phyloP scores from a whole-genome alignment of 108 stramenopile genomes.

The Heterococcus sp. region DNA sequence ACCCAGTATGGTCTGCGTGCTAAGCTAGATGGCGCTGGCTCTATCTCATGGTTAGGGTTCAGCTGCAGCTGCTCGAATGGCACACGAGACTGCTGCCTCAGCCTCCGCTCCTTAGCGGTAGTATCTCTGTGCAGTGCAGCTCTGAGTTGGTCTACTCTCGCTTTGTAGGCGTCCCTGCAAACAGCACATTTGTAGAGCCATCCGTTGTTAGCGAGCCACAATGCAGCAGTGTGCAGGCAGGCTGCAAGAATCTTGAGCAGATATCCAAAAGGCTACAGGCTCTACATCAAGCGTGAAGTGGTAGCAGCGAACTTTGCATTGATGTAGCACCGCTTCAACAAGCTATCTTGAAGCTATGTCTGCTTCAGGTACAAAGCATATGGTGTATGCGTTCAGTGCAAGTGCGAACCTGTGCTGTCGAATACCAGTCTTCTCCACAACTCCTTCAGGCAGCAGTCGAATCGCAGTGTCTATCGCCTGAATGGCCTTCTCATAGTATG shows the following conservation, averaged over 20 bases:
- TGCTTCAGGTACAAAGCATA: too few relatives aligned
- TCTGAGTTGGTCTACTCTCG: slow-evolving; percentile 21
- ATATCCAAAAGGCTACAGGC: too few relatives aligned
- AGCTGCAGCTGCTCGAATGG: slow-evolving; percentile 11
- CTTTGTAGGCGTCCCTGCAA: slow-evolving; percentile 15
- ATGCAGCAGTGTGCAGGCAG: too few relatives aligned
- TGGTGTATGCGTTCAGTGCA: neutral
- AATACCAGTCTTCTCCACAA: slow-evolving; percentile 35
- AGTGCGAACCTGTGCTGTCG: slow-evolving; percentile 6
- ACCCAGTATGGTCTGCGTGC: slow-evolving; percentile 31
- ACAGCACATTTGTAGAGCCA: neutral
- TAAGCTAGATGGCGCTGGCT: neutral
- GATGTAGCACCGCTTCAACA: too few relatives aligned
- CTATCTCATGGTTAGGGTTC: slow-evolving; percentile 5
- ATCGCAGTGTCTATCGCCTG: slow-evolving; percentile 37
- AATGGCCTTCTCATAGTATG: slow-evolving; percentile 46
- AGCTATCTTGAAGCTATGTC: too few relatives aligned
- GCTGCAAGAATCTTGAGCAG: too few relatives aligned
- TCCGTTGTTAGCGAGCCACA: too few relatives aligned
- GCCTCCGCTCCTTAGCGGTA: slow-evolving; percentile 7
- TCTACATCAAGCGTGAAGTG: too few relatives aligned
- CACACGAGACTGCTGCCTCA: slow-evolving; percentile 33
- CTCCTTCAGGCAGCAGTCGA: slow-evolving; percentile 27
- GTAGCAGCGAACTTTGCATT: too few relatives aligned
- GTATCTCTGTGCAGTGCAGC: neutral